phyloP scores from a whole-genome alignment of 306 rosid genomes.

The Quercus wislizeni region DNA sequence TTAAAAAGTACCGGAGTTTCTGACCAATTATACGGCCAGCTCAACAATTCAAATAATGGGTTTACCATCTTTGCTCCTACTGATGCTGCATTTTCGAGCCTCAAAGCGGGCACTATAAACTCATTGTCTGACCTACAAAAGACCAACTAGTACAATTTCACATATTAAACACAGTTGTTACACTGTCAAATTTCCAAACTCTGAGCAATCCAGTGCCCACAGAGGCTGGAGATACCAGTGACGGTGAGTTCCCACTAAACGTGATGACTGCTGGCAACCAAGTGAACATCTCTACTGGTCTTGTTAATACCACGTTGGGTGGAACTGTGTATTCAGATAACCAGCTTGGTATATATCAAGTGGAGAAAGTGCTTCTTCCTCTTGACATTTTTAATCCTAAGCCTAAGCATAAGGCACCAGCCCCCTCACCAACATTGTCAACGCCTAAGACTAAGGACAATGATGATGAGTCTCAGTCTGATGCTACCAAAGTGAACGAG shows the following conservation, averaged over 20 bases:
- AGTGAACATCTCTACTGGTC: conserved; percentile 36
- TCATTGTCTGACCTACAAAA: conserved; percentile 24
- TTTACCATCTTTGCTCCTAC: conserved; percentile 33
- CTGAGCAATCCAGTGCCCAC: conserved; percentile 39
- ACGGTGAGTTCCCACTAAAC: conserved; percentile 28
- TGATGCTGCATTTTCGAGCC: conserved; percentile 28
- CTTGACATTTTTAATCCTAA: conserved; percentile 26
- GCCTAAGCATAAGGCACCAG: background rate
- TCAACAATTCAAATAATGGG: conserved; percentile 25
- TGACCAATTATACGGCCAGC: conserved; percentile 25
- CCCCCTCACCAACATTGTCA: background rate
- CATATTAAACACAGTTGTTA: conserved; percentile 18
- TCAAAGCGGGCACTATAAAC: conserved; percentile 35
- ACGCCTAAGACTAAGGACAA: background rate
- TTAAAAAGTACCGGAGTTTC: conserved; percentile 24
- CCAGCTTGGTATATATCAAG: conserved; percentile 29
- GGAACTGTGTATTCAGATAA: conserved; percentile 31
- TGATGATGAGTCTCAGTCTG: background rate
- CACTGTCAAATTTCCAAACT: conserved; percentile 30
- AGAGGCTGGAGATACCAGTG: conserved; percentile 25
- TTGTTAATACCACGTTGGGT: conserved; percentile 29
- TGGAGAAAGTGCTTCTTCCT: conserved; percentile 35
- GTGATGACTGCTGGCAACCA: conserved; percentile 25
- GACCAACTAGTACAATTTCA: conserved; percentile 35
- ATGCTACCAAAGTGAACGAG: no score